These are phyloP conservation scores for Malassezia caprae DNA, from an alignment of 1,284 basidiomycete species.

Conservation along the genomic window DNA sequence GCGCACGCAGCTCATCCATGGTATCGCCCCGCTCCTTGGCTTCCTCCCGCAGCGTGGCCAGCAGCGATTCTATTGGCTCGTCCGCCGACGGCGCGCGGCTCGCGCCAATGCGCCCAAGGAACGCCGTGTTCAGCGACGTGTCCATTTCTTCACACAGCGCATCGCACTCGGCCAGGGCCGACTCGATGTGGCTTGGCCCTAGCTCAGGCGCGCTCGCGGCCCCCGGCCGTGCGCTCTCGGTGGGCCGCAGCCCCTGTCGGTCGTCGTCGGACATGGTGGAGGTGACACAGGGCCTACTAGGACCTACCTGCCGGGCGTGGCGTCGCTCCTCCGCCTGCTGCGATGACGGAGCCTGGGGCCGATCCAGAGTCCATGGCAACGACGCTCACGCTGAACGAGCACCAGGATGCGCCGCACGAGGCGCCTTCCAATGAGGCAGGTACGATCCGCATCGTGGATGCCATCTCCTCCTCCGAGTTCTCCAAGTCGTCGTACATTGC, in stretches of 20 bases:
- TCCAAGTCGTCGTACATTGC: constrained; percentile 8
- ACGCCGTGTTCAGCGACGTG: neutral
- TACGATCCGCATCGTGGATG: constrained; percentile 6
- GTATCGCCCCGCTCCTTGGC: neutral
- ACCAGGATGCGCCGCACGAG: neutral
- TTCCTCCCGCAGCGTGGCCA: neutral
- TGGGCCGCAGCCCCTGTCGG: neutral
- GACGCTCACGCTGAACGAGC: neutral
- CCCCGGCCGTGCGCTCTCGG: neutral
- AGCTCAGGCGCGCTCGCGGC: neutral
- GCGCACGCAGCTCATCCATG: neutral
- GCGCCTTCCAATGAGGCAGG: neutral
- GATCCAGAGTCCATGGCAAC: neutral
- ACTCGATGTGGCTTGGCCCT: neutral
- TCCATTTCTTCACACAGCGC: constrained; percentile 3
- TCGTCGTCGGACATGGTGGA: neutral
- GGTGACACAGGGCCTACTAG: neutral
- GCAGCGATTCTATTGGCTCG: neutral
- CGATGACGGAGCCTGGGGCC: neutral
- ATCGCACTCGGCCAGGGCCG: neutral
- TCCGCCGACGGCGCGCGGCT: neutral
- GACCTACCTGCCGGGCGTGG: neutral
- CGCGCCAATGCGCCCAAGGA: neutral
- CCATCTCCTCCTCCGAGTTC: constrained; percentile 3
- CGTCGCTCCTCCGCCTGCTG: neutral